These are phyloP conservation scores for Kingdonia uniflora DNA, from an alignment of 164 flowering plant species.

Conservation along the genomic window DNA sequence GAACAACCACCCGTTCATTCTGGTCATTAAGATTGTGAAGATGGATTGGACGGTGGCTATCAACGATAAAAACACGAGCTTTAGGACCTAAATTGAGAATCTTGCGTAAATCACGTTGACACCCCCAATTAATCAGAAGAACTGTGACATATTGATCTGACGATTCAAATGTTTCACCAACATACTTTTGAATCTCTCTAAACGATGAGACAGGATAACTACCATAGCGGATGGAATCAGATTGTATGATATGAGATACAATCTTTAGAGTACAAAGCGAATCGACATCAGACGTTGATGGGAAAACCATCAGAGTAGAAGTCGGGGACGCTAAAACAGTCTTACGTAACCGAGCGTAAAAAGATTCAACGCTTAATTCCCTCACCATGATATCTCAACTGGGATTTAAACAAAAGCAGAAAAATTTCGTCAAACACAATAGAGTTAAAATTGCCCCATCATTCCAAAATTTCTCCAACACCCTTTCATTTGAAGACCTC, in stretches of 20 bases:
- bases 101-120: constrained; percentile 62
- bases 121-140: constrained; percentile 86
- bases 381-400: constrained; percentile 51
- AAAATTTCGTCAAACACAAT: no score
- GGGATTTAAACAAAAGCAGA: not conserved
- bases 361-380: constrained; percentile 52
- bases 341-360: constrained; percentile 53
- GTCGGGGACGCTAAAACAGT: constrained; percentile 44
- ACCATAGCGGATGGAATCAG: constrained; percentile 70
- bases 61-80: constrained; percentile 71
- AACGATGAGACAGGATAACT: constrained; percentile 86
- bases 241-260: constrained; percentile 53
- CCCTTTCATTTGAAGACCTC: no score
- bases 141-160: constrained; percentile 44
- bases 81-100: constrained; percentile 40
- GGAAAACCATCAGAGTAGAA: constrained; percentile 68
- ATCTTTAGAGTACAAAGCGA: constrained; percentile 78
- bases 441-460: no score
- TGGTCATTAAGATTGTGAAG: constrained; percentile 62
- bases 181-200: constrained; percentile 55
- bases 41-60: constrained; percentile 87
- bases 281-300: constrained; percentile 82
- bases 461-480: no score
- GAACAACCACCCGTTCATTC: constrained; percentile 62
- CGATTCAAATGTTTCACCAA: constrained; percentile 29